Percentiles rank a stretch among this genome's conserved stretches.
Conservation (phyloP, 1,284 basidiomycete species). For the Meripilus lineatus region DNA sequence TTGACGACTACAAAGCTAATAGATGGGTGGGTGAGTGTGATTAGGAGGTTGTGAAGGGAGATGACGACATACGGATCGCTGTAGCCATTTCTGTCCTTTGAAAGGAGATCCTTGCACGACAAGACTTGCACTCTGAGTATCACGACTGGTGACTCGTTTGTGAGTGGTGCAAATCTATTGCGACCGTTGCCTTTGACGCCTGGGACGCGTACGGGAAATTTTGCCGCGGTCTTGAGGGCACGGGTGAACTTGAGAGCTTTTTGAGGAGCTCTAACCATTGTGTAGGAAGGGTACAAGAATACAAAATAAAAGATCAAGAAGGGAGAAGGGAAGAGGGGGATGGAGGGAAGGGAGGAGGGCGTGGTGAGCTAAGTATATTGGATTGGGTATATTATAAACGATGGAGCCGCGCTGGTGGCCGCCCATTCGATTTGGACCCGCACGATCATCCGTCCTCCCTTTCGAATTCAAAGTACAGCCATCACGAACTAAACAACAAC, state of each 20-base stretch:
- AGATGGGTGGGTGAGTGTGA: constrained; percentile 3
- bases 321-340: not conserved
- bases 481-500: no score
- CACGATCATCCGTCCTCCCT: no score
- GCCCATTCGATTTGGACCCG: no score
- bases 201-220: constrained; percentile 37
- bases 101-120: constrained; percentile 52
- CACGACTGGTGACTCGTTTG: constrained; percentile 63
- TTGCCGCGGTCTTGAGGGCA: constrained; percentile 40
- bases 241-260: constrained; percentile 43
- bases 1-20: constrained; percentile 70
- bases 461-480: no score
- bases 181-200: constrained; percentile 34
- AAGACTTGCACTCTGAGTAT: constrained; percentile 63
- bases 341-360: not conserved
- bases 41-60: not conserved
- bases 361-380: no score
- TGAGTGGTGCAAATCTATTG: constrained; percentile 42
- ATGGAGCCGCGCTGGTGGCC: no score
- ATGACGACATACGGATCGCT: constrained; percentile 66
- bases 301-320: not conserved
- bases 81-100: constrained; percentile 59
- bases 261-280: constrained; percentile 27
- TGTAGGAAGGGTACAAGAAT: no score
- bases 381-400: no score